These are phyloP conservation scores for Fomitopsis schrenkii DNA, from an alignment of 1,284 basidiomycete genomes.

Conservation along the genomic window DNA sequence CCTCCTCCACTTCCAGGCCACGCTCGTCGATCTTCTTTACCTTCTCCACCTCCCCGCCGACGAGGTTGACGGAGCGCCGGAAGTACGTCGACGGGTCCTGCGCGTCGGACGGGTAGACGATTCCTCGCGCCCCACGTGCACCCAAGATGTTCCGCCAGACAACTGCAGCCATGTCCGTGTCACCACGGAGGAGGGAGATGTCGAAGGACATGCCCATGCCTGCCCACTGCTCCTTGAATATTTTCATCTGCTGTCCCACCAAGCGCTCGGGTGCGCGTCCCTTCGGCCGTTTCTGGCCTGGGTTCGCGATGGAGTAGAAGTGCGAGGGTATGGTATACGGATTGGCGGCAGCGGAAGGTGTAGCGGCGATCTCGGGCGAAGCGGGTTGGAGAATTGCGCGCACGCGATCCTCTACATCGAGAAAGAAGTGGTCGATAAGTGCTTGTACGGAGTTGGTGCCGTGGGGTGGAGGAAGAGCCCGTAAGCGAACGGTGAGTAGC, in stretches of 20 bases:
- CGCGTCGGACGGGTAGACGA: constrained; percentile 37
- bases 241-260: constrained; percentile 88
- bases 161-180: constrained; percentile 81
- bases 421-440: constrained; percentile 93
- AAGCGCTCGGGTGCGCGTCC: constrained; percentile 72
- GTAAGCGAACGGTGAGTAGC: constrained; percentile 85
- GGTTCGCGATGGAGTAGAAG: constrained; percentile 48
- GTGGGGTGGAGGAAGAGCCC: constrained; percentile 71
- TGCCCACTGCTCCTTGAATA: constrained; percentile 90
- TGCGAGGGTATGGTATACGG: constrained; percentile 35
- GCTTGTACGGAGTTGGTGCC: constrained; percentile 73
- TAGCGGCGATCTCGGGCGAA: constrained; percentile 8
- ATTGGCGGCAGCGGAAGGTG: constrained; percentile 18
- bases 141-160: constrained; percentile 93
- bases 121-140: constrained; percentile 67
- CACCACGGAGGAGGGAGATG: constrained; percentile 69
- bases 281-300: constrained; percentile 31
- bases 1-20: constrained; percentile 50
- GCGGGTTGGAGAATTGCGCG: constrained; percentile 73
- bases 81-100: constrained; percentile 29
- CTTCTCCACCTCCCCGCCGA: constrained; percentile 56
- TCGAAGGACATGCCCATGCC: constrained; percentile 84
- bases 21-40: constrained; percentile 47
- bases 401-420: constrained; percentile 91
- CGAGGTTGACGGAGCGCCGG: constrained; percentile 62